Percentiles rank a stretch among this genome's conserved stretches.
Conservation (phyloP, 176 grass and related monocot species). For the Ensete glaucum region DNA sequence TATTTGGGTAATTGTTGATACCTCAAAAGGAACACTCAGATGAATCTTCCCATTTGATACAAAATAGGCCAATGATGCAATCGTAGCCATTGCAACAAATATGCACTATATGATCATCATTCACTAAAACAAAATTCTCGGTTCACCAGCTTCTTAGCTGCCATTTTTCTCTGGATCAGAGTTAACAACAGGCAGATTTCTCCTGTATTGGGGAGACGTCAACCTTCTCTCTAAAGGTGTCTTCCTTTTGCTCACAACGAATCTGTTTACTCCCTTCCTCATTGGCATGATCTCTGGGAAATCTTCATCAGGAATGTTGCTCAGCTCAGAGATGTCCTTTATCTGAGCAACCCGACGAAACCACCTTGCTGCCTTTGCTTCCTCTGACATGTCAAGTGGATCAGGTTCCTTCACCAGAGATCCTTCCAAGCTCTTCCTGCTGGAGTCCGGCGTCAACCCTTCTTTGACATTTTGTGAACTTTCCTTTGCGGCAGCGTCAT, state of each 20-base stretch:
- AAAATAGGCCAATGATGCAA: too few species aligned
- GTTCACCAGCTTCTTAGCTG: not conserved
- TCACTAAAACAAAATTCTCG: too few species aligned
- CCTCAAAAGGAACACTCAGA: too few species aligned
- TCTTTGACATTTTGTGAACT: conserved; percentile 22
- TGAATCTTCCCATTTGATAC: too few species aligned
- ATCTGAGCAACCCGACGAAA: conserved; percentile 89
- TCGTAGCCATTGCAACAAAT: too few species aligned
- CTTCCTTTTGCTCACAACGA: conserved; percentile 94
- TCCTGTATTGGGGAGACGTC: conserved; percentile 67
- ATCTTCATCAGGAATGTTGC: conserved; percentile 85
- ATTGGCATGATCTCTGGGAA: conserved; percentile 98
- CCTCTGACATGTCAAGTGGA: conserved; percentile 94
- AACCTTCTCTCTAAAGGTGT: conserved; percentile 82
- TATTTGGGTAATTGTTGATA: too few species aligned
- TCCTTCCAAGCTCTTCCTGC: conserved; percentile 73
- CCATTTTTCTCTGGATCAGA: conserved; percentile 54
- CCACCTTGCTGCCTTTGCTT: conserved; percentile 95
- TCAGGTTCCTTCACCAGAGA: conserved; percentile 71
- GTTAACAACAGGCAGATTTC: conserved; percentile 56
- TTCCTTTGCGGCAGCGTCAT: not conserved
- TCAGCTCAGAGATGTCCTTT: conserved; percentile 86
- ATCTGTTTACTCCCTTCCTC: conserved; percentile 95
- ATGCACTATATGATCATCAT: too few species aligned
- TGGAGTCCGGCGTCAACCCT: conserved; percentile 23